phyloP scores from a whole-genome alignment of 1,284 basidiomycete species.

The Rhodotorula mucilaginosa region DNA sequence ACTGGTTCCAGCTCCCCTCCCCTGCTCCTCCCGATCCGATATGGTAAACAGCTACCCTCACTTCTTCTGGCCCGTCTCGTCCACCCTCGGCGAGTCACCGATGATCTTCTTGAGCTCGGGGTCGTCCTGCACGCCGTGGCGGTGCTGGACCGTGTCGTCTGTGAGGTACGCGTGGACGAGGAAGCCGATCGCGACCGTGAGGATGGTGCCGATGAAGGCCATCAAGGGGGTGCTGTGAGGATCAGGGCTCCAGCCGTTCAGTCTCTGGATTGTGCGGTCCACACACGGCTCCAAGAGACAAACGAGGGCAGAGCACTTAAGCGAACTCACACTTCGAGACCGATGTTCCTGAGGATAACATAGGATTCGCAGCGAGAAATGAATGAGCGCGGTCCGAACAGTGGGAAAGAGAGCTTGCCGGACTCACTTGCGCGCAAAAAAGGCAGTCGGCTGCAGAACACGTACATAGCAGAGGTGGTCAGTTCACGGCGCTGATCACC shows the following conservation, averaged over 20 bases:
- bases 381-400: no score
- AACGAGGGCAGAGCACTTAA: no score
- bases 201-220: slow-evolving; percentile 13
- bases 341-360: slow-evolving; percentile 4
- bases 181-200: slow-evolving; percentile 6
- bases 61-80: not conserved
- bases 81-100: not conserved
- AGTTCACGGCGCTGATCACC: no score
- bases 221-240: slow-evolving; percentile 4
- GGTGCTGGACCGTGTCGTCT: slow-evolving; percentile 16
- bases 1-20: not conserved
- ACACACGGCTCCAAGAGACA: no score
- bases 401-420: no score
- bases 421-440: slow-evolving; percentile 16
- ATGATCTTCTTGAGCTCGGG: slow-evolving; percentile 8
- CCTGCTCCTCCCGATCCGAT: no score
- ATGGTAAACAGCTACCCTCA: not conserved
- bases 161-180: slow-evolving; percentile 3
- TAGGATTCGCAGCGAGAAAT: no score
- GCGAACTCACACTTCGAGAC: slow-evolving; percentile 11
- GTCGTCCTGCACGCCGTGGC: slow-evolving; percentile 15
- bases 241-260: no score
- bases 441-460: slow-evolving; percentile 6
- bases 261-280: no score
- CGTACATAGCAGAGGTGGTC: no score